Evolutionary conservation across 164 flowering plant genomes (phyloP), one percentile per base, ranked within the genome.

Genomic region (Kalanchoe fedtschenkoi): DNA sequence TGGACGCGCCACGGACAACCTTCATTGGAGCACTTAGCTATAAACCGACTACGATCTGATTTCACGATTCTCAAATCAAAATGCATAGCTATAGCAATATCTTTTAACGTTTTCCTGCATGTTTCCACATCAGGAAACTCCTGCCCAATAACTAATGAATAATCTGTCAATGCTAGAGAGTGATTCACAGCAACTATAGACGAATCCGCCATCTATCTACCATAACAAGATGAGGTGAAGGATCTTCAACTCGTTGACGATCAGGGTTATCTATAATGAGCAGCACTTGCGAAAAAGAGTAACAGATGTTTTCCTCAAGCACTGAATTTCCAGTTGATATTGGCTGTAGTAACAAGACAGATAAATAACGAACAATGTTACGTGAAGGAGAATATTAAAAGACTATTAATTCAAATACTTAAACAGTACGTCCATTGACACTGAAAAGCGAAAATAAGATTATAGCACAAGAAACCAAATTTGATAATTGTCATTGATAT

Each of bases 1-100:
- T 92, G 98, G 62, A 92, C 78, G 68, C 98, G 96, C 98, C 98
- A 92, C 4, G 98, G 98, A 69, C 98, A 92, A 38, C 98, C 98
- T 66, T 89, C 96, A 69, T 80, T 89, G 22, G 96, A 83, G 70
- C 98, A 92, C 69, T 85, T 89, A 62, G 98, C 98, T 65, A 89
- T 92, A 71, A 92, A 88, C 8, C 98, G 84, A 70, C 95, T 86
- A 41, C 98, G 80, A 71, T 92, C 98, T n/a, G 97, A 92, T 74
- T 92, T 92, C 66, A 92, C 97, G 32, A 88, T 92, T 44, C 98
- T 88, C 65, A 92, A 86, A 71, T 92, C 96, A 77, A 92, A 92
- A 72, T 88, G 98, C 69, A 88, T 58, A 32, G 91, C 93, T 69
- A 92, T 83, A 41, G 98, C 98, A 71, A 82, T 76, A 67, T 89